Evolutionary conservation across 2,329 filamentous ascomycete genomes (phyloP), one percentile per base, ranked within the genome.

Genomic region (Fusarium sp.): DNA sequence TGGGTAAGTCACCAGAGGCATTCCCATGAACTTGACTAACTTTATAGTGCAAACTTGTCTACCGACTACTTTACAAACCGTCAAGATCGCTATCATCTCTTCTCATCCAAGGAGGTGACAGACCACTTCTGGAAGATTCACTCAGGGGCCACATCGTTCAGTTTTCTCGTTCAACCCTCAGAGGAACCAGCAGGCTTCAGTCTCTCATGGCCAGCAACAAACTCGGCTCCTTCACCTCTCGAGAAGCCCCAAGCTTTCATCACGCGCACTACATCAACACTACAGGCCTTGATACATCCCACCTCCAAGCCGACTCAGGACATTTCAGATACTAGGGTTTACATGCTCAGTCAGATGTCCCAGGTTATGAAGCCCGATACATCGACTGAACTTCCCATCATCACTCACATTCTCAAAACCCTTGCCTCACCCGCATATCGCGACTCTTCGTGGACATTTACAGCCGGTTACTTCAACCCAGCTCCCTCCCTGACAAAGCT

Each of bases 391-490:
- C 91, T 97, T 14, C 95, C 94, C 1, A 93, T 93, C 17, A 86
- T 99, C 20, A 94, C 91, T 0, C 89, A 90, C 54, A 89, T 98
- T 43, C 88, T 98, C 4, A 88, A 89, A 50, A 89, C 89, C 1
- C 88, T 98, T 4, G 88, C 92, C 0, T 84, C 82, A 0, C 88
- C 93, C 0, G 84, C 87, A 7, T 93, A 94, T 77, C 85, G 87
- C 11, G 88, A 90, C 37, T 94, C 93, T 0, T 92, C 91, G 15
- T 99, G 97, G 97, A 97, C 95, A 0, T 98, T 99, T 82, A 98
- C 97, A 1, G 97, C 97, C 0, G 97, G 97, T 62, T 99, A 99
- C 85, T 99, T 99, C 86, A 99, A 99, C 85, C 97, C 97, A 65
- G 95, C 95, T 8, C 93, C 95, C 0, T 91, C 92, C 5, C 90